These are phyloP conservation scores for Cercophora scortea DNA, from an alignment of 495 filamentous ascomycete species.

Conservation along the genomic window DNA sequence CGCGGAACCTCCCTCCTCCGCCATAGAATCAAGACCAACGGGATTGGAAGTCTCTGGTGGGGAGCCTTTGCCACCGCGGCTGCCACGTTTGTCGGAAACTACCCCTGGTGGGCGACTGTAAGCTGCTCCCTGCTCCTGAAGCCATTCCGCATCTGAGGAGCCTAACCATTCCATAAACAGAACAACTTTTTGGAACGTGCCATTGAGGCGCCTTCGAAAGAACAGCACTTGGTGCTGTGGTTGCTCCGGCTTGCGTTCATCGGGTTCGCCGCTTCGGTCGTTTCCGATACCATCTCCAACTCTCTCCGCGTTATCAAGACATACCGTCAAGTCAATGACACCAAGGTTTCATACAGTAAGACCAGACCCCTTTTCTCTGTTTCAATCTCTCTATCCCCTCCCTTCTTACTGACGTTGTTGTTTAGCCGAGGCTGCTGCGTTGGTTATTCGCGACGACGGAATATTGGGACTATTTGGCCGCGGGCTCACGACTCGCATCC, in stretches of 20 bases:
- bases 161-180: slow-evolving; percentile 1
- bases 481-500: slow-evolving; percentile 24
- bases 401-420: not conserved
- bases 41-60: slow-evolving; percentile 26
- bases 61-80: slow-evolving; percentile 25
- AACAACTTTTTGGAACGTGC: slow-evolving; percentile 18
- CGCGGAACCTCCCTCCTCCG: slow-evolving; percentile 20
- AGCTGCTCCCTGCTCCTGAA: no score
- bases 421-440: slow-evolving; percentile 20
- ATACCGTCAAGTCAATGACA: slow-evolving; percentile 27
- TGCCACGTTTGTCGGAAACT: slow-evolving; percentile 27
- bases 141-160: no score
- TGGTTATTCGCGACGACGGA: slow-evolving; percentile 21
- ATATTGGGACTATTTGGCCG: slow-evolving; percentile 21
- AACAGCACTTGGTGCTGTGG: slow-evolving; percentile 17
- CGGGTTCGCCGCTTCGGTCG: slow-evolving; percentile 23
- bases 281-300: slow-evolving; percentile 26
- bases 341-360: slow-evolving; percentile 25
- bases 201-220: slow-evolving; percentile 17
- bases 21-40: slow-evolving; percentile 25
- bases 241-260: slow-evolving; percentile 24
- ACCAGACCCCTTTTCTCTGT: not conserved
- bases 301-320: slow-evolving; percentile 27
- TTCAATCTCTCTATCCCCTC: not conserved
- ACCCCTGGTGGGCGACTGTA: slow-evolving; percentile 29